Evolutionary conservation across 495 filamentous ascomycete species (phyloP).

Genomic region (Choiromyces venosus): DNA sequence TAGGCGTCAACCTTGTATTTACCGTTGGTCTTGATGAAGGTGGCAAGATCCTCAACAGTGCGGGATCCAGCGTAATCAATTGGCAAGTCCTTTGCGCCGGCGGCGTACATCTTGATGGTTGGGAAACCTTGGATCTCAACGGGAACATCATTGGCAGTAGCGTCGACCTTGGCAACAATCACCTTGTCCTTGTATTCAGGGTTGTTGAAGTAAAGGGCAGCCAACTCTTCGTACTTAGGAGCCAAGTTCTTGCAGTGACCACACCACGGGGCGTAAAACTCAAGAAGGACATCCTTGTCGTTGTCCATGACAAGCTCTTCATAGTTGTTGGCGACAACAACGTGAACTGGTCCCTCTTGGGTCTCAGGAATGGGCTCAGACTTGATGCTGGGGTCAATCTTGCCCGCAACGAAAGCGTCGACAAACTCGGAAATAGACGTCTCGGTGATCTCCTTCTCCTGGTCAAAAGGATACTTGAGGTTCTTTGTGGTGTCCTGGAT

Average conservation of each 20-base stretch:
- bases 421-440: conserved; percentile 78
- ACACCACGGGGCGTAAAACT: conserved; percentile 99
- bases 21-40: conserved; percentile 92
- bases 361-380: conserved; percentile 94
- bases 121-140: conserved; percentile 98
- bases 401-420: conserved; percentile 78
- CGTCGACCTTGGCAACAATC: conserved; percentile 95
- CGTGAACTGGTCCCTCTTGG: conserved; percentile 81
- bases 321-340: conserved; percentile 93
- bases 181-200: conserved; percentile 73
- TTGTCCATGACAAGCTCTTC: conserved; percentile 87
- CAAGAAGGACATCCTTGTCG: conserved; percentile 91
- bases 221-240: conserved; percentile 89
- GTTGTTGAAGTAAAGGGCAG: conserved; percentile 64
- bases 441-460: conserved; percentile 69
- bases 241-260: conserved; percentile 96
- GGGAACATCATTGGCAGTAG: conserved; percentile 91
- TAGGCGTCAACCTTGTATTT: conserved; percentile 70
- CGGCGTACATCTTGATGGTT: conserved; percentile 97
- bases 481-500: conserved; percentile 97
- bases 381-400: conserved; percentile 92
- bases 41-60: conserved; percentile 86
- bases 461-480: conserved; percentile 92
- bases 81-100: conserved; percentile 76
- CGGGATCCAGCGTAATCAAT: conserved; percentile 83